These are phyloP conservation scores for Lachnellula cervina DNA, from an alignment of 2,329 filamentous ascomycete genomes.

Conservation along the genomic window DNA sequence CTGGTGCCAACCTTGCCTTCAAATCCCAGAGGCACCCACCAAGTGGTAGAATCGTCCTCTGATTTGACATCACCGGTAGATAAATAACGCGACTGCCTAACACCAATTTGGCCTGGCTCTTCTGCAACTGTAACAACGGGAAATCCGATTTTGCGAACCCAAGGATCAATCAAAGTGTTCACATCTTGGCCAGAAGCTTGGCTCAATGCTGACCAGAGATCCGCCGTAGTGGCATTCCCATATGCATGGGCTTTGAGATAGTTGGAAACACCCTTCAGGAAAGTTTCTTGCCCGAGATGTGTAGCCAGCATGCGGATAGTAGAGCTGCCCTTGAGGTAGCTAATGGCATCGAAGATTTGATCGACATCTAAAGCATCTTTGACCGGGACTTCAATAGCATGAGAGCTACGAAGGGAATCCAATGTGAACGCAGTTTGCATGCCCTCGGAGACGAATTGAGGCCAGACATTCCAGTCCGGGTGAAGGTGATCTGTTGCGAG, in stretches of 20 bases:
- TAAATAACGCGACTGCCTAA: conserved; percentile 86
- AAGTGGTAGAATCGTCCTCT: conserved; percentile 85
- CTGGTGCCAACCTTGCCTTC: conserved; percentile 66
- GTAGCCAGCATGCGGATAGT: conserved; percentile 94
- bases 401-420: conserved; percentile 84
- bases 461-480: conserved; percentile 97
- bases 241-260: conserved; percentile 89
- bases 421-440: conserved; percentile 88
- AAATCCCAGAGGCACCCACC: conserved; percentile 91
- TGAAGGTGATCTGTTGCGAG: conserved; percentile 70
- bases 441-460: conserved; percentile 92
- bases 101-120: conserved; percentile 71
- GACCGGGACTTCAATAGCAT: conserved; percentile 94
- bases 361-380: conserved; percentile 92
- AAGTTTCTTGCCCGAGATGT: conserved; percentile 81
- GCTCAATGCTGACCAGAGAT: conserved; percentile 84
- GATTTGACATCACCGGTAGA: conserved; percentile 86
- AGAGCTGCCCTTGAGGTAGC: conserved; percentile 93
- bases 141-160: conserved; percentile 95
- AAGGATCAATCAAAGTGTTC: conserved; percentile 80
- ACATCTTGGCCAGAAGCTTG: conserved; percentile 86
- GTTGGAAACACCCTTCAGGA: conserved; percentile 82
- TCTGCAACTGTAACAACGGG: conserved; percentile 84
- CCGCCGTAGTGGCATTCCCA: conserved; percentile 83
- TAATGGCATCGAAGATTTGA: conserved; percentile 96